Conservation (phyloP, 805 yeast species). For the Dipodascus geniculatus region DNA sequence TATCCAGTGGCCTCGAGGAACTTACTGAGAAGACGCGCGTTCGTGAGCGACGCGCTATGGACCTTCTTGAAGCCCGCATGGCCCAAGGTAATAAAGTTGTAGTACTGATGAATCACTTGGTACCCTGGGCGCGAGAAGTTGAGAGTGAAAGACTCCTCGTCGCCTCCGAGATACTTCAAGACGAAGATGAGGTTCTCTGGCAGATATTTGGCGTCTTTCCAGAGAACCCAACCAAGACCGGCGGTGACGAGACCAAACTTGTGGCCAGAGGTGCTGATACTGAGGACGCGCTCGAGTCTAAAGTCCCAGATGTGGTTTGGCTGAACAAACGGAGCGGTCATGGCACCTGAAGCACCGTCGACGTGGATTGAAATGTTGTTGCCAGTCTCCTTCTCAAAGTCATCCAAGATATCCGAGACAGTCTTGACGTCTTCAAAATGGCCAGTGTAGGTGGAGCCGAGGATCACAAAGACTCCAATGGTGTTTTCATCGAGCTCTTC, state of each 20-base stretch:
- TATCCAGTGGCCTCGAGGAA: slow-evolving; percentile 53
- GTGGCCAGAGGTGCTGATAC: slow-evolving; percentile 87
- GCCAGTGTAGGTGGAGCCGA: slow-evolving; percentile 91
- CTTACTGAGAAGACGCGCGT: slow-evolving; percentile 54
- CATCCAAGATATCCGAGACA: slow-evolving; percentile 54
- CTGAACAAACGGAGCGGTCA: slow-evolving; percentile 73
- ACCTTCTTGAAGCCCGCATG: slow-evolving; percentile 53
- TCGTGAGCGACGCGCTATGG: slow-evolving; percentile 51
- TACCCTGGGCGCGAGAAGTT: slow-evolving; percentile 90
- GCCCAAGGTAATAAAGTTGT: slow-evolving; percentile 63
- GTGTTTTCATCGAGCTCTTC: slow-evolving; percentile 79
- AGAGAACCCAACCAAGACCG: slow-evolving; percentile 87
- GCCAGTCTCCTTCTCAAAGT: slow-evolving; percentile 57
- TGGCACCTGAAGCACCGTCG: slow-evolving; percentile 89
- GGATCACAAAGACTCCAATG: slow-evolving; percentile 76
- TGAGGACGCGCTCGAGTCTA: slow-evolving; percentile 58
- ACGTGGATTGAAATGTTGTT: slow-evolving; percentile 71
- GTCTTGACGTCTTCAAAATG: slow-evolving; percentile 69
- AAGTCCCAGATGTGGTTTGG: slow-evolving; percentile 82
- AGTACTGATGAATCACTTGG: slow-evolving; percentile 84
- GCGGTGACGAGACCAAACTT: slow-evolving; percentile 86
- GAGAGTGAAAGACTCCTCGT: slow-evolving; percentile 75
- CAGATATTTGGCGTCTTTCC: slow-evolving; percentile 53
- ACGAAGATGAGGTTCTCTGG: slow-evolving; percentile 68
- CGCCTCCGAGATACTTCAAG: slow-evolving; percentile 75